Evolutionary conservation across 495 filamentous ascomycete genomes (phyloP), one percentile per base, ranked within the genome.

Genomic region (Penicillium angulare): DNA sequence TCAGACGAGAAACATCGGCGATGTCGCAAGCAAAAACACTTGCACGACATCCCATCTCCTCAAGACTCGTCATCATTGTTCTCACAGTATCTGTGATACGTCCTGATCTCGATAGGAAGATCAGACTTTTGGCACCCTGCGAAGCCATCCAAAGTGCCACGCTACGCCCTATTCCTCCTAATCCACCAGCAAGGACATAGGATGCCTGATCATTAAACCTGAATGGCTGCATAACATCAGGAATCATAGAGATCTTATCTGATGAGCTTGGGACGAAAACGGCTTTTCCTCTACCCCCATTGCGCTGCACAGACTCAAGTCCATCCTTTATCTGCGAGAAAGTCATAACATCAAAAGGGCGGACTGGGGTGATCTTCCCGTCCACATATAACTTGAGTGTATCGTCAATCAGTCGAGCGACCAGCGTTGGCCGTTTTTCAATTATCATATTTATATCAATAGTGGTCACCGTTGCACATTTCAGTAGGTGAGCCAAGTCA

Each of bases 101-200:
- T 22, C 34, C 60, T 32, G 66, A 47, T 23, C 64, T 48, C 26
- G 64, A 60, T 6, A 59, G 33, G 21, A 75, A 53, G 44, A 75
- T 59, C 8, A 41, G 46, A 58, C 13, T 47, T 18, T 21, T 56
- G 6, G 69, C 74, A 10, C 71, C 70, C 0, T 53, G 53, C 12
- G 48, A 43, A 6, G 58, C 63, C 65, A 78, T 71, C 72, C 72
- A 77, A 6, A 50, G 51, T 7, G 68, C 56, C 13, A 74, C 31
- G 27, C 57, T 67, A 5, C 69, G 64, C 7, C 75, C 74, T 3
- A 74, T 23, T 1, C 69, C 72, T 18, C 73, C 74, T 12, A 76
- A 58, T 1, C 75, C 73, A 18, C 75, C 75, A 3, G 69, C 62
- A 38, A 64, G 61, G 39, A 64, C 22, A 20, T 64, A 64, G 1